Evolutionary conservation across 164 flowering plant genomes (phyloP), one percentile per base, ranked within the genome.

Genomic region (Annona cherimola): DNA sequence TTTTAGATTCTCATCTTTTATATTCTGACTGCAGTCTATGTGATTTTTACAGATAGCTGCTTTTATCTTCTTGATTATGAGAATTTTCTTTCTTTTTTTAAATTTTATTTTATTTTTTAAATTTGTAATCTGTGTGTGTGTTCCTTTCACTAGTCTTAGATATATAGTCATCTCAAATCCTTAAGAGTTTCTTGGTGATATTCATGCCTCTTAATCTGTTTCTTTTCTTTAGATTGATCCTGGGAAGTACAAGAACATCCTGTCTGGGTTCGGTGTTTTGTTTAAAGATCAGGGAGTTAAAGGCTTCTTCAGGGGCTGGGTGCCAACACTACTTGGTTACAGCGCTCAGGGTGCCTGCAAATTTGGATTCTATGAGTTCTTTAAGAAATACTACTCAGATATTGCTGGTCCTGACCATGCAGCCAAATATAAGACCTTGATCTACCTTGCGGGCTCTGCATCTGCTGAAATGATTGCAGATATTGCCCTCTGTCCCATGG

Each of bases 331-430:
- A 43, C 80, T 87, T 61, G 92, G 91, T 66, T 90, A 89, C 80
- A 88, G 94, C 81, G 92, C 94, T n/a, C 97, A 91, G 85, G 97
- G 97, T 69, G 97, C 94, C n/a, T 88, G 92, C 88, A 91, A 91
- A 79, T 87, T 77, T 81, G 97, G 97, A 63, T 89, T 91, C 75
- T 91, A 91, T 69, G 97, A 91, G 74, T 89, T 82, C 80, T 89
- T 91, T 68, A 91, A 91, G 91, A 91, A 89, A 80, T 84, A 85
- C 79, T 91, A 89, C 76, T 84, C 92, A 43, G 97, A 91, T 79
- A 70, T 91, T 81, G 91, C 92, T 77, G 97, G 97, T 45, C 89
- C 91, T 3, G 93, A 91, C 74, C 74, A 74, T 75, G 88, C 92
- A 41, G 76, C 91, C 75, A 91, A 89, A 71, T 91, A 91, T 82